A percentile compares a stretch with the other conserved stretches of the same genome.
These are phyloP conservation scores for Schizochytrium sp. DNA, from an alignment of 108 stramenopile species.

Conservation along the genomic window DNA sequence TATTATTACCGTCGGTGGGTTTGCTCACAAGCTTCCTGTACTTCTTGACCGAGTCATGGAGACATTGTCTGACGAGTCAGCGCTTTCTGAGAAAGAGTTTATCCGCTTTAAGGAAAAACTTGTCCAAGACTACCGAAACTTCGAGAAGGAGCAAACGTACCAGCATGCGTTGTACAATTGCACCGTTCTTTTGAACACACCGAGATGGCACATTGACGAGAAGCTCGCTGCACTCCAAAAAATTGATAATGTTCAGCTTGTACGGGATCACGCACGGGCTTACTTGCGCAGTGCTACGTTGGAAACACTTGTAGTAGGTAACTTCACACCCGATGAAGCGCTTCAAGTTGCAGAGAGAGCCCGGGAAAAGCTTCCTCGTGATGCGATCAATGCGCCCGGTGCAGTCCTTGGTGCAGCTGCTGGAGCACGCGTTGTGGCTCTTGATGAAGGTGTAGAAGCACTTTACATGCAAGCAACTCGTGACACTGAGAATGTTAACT, in stretches of 20 bases:
- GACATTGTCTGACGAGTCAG: slow-evolving; percentile 57
- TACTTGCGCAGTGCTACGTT: background rate
- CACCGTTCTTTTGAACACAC: background rate
- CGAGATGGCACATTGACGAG: slow-evolving; percentile 47
- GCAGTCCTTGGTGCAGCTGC: background rate
- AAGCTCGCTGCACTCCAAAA: background rate
- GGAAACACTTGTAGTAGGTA: slow-evolving; percentile 13
- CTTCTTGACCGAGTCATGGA: slow-evolving; percentile 78
- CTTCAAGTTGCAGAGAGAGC: background rate
- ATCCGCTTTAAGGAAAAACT: slow-evolving; percentile 63
- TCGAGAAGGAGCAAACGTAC: slow-evolving; percentile 36
- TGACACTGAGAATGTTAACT: slow-evolving; percentile 65
- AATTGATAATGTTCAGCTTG: slow-evolving; percentile 28
- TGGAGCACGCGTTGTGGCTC: background rate
- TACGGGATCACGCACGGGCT: background rate
- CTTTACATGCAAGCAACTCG: background rate
- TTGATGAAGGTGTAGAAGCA: background rate
- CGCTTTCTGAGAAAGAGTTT: slow-evolving; percentile 61
- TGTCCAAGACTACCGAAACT: background rate
- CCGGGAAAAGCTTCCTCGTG: background rate
- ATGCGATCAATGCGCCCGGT: background rate
- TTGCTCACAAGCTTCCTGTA: slow-evolving; percentile 82
- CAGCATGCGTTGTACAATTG: background rate
- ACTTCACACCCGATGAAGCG: slow-evolving; percentile 7
- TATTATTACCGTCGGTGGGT: slow-evolving; percentile 75